Base-by-base conservation (phyloP, 1,139 yeast species). In the Sugiyamaella novakii region DNA sequence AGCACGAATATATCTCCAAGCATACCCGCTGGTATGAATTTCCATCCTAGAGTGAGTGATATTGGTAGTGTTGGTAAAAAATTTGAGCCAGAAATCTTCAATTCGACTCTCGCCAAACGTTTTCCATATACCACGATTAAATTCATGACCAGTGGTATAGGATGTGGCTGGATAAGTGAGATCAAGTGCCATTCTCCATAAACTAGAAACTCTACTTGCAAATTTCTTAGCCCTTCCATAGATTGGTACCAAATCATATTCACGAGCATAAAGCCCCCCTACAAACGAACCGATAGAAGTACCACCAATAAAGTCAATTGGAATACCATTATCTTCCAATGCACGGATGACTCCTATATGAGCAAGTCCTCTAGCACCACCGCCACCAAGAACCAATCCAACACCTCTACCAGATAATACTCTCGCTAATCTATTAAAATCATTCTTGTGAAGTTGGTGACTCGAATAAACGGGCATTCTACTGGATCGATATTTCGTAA, bases 11-110 rank as follows among this genome's bases (percentile, higher is more conserved):
- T 87, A 92, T 55, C 98, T 74, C 98, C 98, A 92, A 21, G 96
- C 91, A 63, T 87, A 87, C 1, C 98, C 98, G 30, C 84, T 77
- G 21, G 87, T 82, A 64, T 92, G 98, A 30, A 91, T 81, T 59
- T 92, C 98, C 95, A 92, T 94, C 15, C 91, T 80, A 0, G 97
- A 91, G 58, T 89, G 88, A 2, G 98, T 92, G 51, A 92, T 87
- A 63, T 92, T 92, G n/a, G 98, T 92, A 0, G 98, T 87, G 63
- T 92, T 92, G 62, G 94, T 83, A 63, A 80, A 92, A 63, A 81
- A 92, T 54, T 79, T 81, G 52, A 92, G 77, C 98, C 98, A 92
- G 65, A 92, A 91, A 65, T 92, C 98, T 63, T 92, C 98, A 57
- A 92, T 87, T 60, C 96, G 84, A 18, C 84, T 77, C 56, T 88